Evolutionary conservation across 352 stramenopile species (phyloP), one percentile per base, ranked within the genome.

Genomic region (Phytophthora rubi): DNA sequence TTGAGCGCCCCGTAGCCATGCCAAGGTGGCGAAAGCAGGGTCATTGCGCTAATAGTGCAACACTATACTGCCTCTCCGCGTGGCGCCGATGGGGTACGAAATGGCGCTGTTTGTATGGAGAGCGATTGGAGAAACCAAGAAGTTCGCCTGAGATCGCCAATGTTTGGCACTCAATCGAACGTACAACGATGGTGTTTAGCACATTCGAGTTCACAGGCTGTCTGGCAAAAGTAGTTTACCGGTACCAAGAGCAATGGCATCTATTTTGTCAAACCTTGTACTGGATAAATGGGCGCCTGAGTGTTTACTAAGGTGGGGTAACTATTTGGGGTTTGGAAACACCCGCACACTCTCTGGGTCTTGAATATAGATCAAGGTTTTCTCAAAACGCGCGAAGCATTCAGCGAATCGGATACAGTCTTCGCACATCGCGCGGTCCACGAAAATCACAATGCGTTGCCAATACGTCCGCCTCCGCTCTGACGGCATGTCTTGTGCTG

Each of bases 351-450:
- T 37, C 0, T 65, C 37, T 0, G 88, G 88, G 44, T 95, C 88
- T 75, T 80, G 64, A 3, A 95, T 73, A 13, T 12, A 45, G n/a
- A 95, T 69, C 3, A 39, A 52, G 7, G 71, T 63, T 10, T 77
- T 57, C 51, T 94, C 83, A 54, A 62, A 63, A 8, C 49, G 62
- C 0, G 85, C 85, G 51, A 93, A 74, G 26, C 74, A 74, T 7
- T 70, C 57, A 0, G 74, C 83, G 51, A 93, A 95, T 30, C 75
- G 67, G 26, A 94, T 83, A 61, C 88, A 95, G 62, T 95, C 88
- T 3, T 76, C 37, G 60, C 88, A 95, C 88, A 95, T 95, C 9
- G 58, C 62, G 39, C 85, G 86, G 44, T 94, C 85, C 3, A 95
- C 86, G 9, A 89, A 60, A 35, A 95, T 65, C 7, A 79, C 65